Base-by-base conservation (phyloP, 2,329 filamentous ascomycete genomes). In the Beauveria sp. region DNA sequence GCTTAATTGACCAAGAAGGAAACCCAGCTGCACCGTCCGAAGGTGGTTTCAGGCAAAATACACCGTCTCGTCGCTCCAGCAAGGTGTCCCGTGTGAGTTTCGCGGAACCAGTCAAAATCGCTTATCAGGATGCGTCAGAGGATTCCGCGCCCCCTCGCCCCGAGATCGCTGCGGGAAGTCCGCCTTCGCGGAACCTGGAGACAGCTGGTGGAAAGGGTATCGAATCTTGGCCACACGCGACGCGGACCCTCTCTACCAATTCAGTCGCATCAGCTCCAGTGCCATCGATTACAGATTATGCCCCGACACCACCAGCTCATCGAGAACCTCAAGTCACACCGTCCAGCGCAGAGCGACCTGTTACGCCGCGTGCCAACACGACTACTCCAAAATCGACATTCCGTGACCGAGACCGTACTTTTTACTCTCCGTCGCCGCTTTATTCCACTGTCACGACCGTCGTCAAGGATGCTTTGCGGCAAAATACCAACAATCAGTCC, bases 371-470 rank as follows among this genome's bases (percentile, higher is more conserved):
- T 60, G 64, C 69, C 20, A 61, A 66, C 9, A 63, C 66, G 26
- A 69, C 68, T 37, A 62, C 65, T 65, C 60, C 72, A 68, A 67
- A 74, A 65, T 55, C 69, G 63, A 59, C 69, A 66, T 47, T 66
- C 63, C 64, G 70, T 67, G 64, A 70, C 66, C 64, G 72, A 66
- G 63, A 77, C 30, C 78, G 78, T 37, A 76, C 79, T 2, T 78
- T 85, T 43, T 83, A 84, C 63, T 85, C 82, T 3, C 83, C 83
- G 12, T 85, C 83, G 0, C 83, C 83, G 0, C 75, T 85, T 40
- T 84, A 82, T 2, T 84, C 82, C 0, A 84, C 83, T 1, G 80
- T 86, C 43, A 83, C 77, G 20, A 80, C 81, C 0, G 81, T 83
- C 0, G 80, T 86, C 48, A 80, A 82, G 47, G 83, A 85, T 64